Evolutionary conservation across 345 rosid genomes (phyloP), one percentile per base, ranked within the genome.

Genomic region (Gossypium herbaceum): DNA sequence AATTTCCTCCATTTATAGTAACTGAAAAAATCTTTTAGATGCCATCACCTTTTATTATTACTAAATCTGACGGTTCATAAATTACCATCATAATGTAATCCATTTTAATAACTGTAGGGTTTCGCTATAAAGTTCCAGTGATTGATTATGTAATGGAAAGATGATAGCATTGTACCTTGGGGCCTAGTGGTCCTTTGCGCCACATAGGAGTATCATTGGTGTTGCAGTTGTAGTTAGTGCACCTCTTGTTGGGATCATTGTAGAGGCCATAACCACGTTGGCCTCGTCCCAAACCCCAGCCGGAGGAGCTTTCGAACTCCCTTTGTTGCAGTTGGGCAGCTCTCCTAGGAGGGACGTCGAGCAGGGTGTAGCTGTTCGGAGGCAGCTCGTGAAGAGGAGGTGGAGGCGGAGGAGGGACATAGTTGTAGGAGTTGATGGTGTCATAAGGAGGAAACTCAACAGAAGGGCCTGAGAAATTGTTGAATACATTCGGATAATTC

Each of bases 151-250:
- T 34, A 34, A 34, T 34, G 41, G 41, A 5, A 34, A 34, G 7
- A 34, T 34, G 41, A 34, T 34, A 34, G 41, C 41, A 34, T 2
- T 4, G 12, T 68, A 80, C 85, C 84, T 80, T 85, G 51, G 82
- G 82, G 12, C 85, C 85, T 43, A 80, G 77, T 7, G 88, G 86
- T 60, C 88, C 88, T 56, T 34, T 74, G 22, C 88, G 86, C 86
- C 86, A 82, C 88, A 81, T 78, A 7, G 86, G 85, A 43, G 86
- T 85, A 12, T 79, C 68, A 54, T 60, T 72, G 2, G 81, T 68
- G 56, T 55, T 72, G 82, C 85, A 85, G n/a, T 74, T 66, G n/a
- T 44, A 71, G 61, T 84, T 84, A 9, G 72, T 72, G 61, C 84
- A 82, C 43, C 78, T 72, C 41, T 61, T 79, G 41, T 5, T 10